A percentile compares a stretch with the other conserved stretches of the same genome.
These are phyloP conservation scores for Vitis vinifera DNA, from an alignment of 164 flowering plant genomes.

Conservation along the genomic window ASM3070453v1 NC_081811.1:6534001-6534500, in stretches of 20 bases:
- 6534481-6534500: slow-evolving; percentile 57
- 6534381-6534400: slow-evolving; percentile 57
- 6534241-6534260: slow-evolving; percentile 59
- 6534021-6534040: slow-evolving; percentile 91
- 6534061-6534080: slow-evolving; percentile 94
- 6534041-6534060: slow-evolving; percentile 89
- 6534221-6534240: slow-evolving; percentile 42
- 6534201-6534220: slow-evolving; percentile 43
- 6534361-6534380: slow-evolving; percentile 67
- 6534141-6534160: slow-evolving; percentile 72
- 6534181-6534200: slow-evolving; percentile 42
- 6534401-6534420: slow-evolving; percentile 41
- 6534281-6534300: slow-evolving; percentile 72
- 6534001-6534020: slow-evolving; percentile 85
- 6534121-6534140: slow-evolving; percentile 92
- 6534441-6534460: slow-evolving; percentile 23
- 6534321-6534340: slow-evolving; percentile 91
- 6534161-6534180: slow-evolving; percentile 59
- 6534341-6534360: slow-evolving; percentile 84
- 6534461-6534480: slow-evolving; percentile 44
- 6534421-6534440: slow-evolving; percentile 32
- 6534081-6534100: slow-evolving; percentile 81
- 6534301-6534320: slow-evolving; percentile 74
- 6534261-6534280: slow-evolving; percentile 73
- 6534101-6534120: slow-evolving; percentile 81